These are phyloP conservation scores for Aleurites moluccanus DNA, from an alignment of 441 rosid genomes.

Conservation along the genomic window DNA sequence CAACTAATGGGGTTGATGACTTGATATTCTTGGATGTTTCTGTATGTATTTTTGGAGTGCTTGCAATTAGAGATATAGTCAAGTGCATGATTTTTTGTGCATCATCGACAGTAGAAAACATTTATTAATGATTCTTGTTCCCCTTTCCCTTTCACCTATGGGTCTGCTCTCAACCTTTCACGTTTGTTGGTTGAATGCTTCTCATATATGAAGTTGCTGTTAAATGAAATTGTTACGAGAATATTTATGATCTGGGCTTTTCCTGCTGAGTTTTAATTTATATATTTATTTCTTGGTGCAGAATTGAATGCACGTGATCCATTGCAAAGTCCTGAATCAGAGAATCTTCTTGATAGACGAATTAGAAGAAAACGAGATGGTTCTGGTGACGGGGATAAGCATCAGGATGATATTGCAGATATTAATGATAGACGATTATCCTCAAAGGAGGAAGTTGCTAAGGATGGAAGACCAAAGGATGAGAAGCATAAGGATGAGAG, in stretches of 20 bases:
- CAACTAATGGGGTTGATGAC: background rate
- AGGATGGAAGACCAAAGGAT: slow-evolving; percentile 63
- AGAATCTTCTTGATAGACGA: slow-evolving; percentile 58
- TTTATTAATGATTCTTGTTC: background rate
- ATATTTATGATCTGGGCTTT: background rate
- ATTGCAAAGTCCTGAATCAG: slow-evolving; percentile 51
- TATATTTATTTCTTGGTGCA: slow-evolving; percentile 32
- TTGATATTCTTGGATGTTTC: background rate
- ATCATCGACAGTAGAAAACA: background rate
- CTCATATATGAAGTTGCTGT: background rate
- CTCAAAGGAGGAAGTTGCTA: slow-evolving; percentile 50
- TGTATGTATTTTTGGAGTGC: background rate
- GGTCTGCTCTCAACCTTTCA: background rate
- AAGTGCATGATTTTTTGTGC: background rate
- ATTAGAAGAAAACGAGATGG: slow-evolving; percentile 67
- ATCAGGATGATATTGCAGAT: slow-evolving; percentile 59
- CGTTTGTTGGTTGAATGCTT: background rate
- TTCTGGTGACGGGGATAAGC: slow-evolving; percentile 58
- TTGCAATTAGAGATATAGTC: background rate
- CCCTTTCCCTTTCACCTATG: background rate
- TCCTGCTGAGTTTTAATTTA: slow-evolving; percentile 5
- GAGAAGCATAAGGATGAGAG: slow-evolving; percentile 69
- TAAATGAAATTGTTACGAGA: background rate
- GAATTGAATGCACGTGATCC: slow-evolving; percentile 50
- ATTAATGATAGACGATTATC: slow-evolving; percentile 43